phyloP scores from a whole-genome alignment of 352 stramenopile genomes.

The Hyaloperonospora brassicae region DNA sequence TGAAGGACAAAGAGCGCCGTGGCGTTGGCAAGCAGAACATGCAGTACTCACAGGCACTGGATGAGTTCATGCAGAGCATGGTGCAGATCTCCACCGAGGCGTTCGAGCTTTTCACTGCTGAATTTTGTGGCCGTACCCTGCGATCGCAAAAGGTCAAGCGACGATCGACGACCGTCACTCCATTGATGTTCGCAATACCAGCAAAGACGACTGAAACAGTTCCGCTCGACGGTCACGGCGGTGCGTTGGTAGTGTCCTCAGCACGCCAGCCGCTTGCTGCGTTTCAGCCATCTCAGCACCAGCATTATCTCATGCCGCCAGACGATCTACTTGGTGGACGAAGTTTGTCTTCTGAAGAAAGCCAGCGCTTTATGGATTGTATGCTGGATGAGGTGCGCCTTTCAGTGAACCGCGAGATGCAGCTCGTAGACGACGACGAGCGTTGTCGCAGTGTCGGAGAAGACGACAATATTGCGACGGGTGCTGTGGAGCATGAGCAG shows the following conservation, averaged over 20 bases:
- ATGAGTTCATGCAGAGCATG: conserved; percentile 66
- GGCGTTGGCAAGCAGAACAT: conserved; percentile 83
- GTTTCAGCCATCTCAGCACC: conserved; percentile 16
- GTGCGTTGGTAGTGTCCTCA: conserved; percentile 3
- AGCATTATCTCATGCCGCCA: conserved; percentile 38
- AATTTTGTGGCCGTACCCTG: conserved; percentile 67
- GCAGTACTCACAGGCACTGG: conserved; percentile 61
- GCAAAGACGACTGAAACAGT: conserved; percentile 4
- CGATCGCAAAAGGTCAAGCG: conserved; percentile 73
- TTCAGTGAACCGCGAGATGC: conserved; percentile 40
- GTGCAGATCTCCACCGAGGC: conserved; percentile 56
- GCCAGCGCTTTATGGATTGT: conserved; percentile 69
- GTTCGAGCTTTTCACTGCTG: conserved; percentile 65
- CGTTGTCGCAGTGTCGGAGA: conserved; percentile 8
- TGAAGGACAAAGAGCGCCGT: conserved; percentile 75
- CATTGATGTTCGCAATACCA: conserved; percentile 4
- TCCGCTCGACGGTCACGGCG: conserved; percentile 8
- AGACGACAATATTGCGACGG: background rate
- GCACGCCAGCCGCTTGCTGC: conserved; percentile 8
- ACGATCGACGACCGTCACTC: conserved; percentile 15
- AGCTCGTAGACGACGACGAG: conserved; percentile 21
- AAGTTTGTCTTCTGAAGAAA: conserved; percentile 52
- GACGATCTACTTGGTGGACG: conserved; percentile 42
- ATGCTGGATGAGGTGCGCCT: conserved; percentile 68
- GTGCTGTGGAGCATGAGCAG: conserved; percentile 9